Evolutionary conservation across 495 filamentous ascomycete species (phyloP), one percentile per base, ranked within the genome.

Genomic region (Hyaloscypha hepaticicola): DNA sequence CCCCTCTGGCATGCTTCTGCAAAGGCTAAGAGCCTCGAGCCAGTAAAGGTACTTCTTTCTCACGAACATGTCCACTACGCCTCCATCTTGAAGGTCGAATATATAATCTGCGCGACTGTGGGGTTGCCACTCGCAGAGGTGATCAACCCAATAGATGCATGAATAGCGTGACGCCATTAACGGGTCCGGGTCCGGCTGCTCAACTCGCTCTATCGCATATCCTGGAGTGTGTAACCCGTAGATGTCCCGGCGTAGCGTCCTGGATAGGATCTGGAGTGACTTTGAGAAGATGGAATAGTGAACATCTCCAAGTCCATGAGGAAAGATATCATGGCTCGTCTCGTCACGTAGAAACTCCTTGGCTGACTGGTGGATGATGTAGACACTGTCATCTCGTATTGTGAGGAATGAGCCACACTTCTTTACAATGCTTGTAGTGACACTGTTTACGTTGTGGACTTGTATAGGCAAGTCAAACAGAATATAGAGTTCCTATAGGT

Each of bases 361-460:
- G 26, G 69, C 71, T 5, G 67, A 74, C 49, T 74, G 66, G 63
- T 74, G 71, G 2, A 74, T 57, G 58, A 74, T 70, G 56, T 60
- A 73, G 53, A 73, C 53, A 7, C 48, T 68, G 48, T 41, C 6
- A 62, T 65, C 61, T 67, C 51, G 58, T 66, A 73, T 14, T 16
- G 63, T 67, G 5, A 74, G 53, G 41, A 73, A 72, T 2, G 71
- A 74, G 41, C 69, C 61, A 58, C 66, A 73, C 31, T 53, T 61
- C 1, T 57, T 41, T 27, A 74, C 67, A 11, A 64, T 28, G 7
- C 25, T 26, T 27, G 3, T 33, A 56, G 14, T 9, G 24, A 25
- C 16, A 31, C 26, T 5, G 1, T 5, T 8, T 31, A 9, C 7
- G 1, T 19, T 4, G 26, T 8, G 2, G n/a, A 7, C 5, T n/a